These are phyloP conservation scores for Saccharum spontaneum DNA, from an alignment of 176 grass and related monocot species.

Conservation along the genomic window DNA sequence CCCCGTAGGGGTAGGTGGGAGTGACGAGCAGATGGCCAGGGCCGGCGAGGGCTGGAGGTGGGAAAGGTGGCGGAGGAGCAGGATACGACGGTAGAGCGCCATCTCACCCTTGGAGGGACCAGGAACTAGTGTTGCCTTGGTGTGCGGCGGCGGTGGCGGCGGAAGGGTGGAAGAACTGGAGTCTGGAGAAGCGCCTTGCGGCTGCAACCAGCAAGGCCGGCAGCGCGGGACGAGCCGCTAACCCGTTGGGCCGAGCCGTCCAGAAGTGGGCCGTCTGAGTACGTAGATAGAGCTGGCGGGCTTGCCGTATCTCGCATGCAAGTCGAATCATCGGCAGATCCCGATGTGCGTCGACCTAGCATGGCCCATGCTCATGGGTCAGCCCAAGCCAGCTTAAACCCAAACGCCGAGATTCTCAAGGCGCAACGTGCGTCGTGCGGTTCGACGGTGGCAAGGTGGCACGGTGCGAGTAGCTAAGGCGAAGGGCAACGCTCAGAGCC, in stretches of 20 bases:
- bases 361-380: too few relatives aligned
- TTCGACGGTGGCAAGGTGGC: too few relatives aligned
- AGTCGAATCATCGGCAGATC: too few relatives aligned
- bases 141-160: not conserved
- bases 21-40: not conserved
- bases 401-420: too few relatives aligned
- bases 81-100: conserved; percentile 25
- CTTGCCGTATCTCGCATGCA: too few relatives aligned
- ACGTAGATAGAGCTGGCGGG: too few relatives aligned
- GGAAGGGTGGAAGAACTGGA: not conserved
- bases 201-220: not conserved
- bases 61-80: conserved; percentile 19
- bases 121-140: not conserved
- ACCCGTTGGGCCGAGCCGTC: not conserved
- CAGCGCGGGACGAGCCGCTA: not conserved
- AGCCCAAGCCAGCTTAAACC: too few relatives aligned
- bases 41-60: not conserved
- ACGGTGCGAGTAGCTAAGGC: too few relatives aligned
- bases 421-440: too few relatives aligned
- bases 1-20: not conserved
- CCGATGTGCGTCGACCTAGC: too few relatives aligned
- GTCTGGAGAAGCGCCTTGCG: not conserved
- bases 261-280: too few relatives aligned
- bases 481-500: too few relatives aligned
- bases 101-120: not conserved